Evolutionary conservation across 2,329 filamentous ascomycete species (phyloP).

Genomic region (Dryadomyces quercus-mongolicae): DNA sequence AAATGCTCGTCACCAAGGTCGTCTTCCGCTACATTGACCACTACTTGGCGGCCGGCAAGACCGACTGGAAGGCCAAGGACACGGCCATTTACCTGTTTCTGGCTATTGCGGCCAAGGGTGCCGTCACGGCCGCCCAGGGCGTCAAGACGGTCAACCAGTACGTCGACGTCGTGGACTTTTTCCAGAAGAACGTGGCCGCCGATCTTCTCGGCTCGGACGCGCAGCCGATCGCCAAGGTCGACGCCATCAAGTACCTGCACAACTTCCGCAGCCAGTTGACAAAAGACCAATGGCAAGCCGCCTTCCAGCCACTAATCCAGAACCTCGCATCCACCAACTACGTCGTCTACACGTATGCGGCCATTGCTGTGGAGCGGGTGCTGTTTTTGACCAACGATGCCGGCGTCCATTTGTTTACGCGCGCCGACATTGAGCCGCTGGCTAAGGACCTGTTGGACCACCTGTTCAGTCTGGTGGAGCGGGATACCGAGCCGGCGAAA

Average conservation of each 20-base stretch:
- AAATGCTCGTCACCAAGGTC: slow-evolving; percentile 72
- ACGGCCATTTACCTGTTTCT: slow-evolving; percentile 96
- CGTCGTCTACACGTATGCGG: slow-evolving; percentile 94
- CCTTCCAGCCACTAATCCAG: slow-evolving; percentile 80
- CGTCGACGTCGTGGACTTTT: slow-evolving; percentile 87
- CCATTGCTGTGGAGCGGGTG: slow-evolving; percentile 90
- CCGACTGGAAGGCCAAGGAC: slow-evolving; percentile 94
- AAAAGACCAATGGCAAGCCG: slow-evolving; percentile 81
- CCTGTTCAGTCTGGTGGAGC: slow-evolving; percentile 82
- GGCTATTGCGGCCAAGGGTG: slow-evolving; percentile 84
- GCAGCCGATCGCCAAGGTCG: slow-evolving; percentile 84
- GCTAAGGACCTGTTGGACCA: slow-evolving; percentile 81
- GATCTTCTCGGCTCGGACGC: slow-evolving; percentile 65
- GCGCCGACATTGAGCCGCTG: slow-evolving; percentile 65
- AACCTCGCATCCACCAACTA: slow-evolving; percentile 86
- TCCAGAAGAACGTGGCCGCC: slow-evolving; percentile 82
- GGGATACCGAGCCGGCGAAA: slow-evolving; percentile 74
- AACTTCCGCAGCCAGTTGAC: slow-evolving; percentile 92
- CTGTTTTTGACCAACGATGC: slow-evolving; percentile 69
- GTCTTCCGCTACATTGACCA: slow-evolving; percentile 78
- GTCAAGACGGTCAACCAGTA: slow-evolving; percentile 81
- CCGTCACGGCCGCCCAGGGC: slow-evolving; percentile 75
- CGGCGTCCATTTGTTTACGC: slow-evolving; percentile 67
- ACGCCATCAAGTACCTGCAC: slow-evolving; percentile 97
- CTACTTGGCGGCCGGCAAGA: slow-evolving; percentile 68